Base-by-base conservation (phyloP, 148 eudicot species). In the Diospyros kaki region DNA sequence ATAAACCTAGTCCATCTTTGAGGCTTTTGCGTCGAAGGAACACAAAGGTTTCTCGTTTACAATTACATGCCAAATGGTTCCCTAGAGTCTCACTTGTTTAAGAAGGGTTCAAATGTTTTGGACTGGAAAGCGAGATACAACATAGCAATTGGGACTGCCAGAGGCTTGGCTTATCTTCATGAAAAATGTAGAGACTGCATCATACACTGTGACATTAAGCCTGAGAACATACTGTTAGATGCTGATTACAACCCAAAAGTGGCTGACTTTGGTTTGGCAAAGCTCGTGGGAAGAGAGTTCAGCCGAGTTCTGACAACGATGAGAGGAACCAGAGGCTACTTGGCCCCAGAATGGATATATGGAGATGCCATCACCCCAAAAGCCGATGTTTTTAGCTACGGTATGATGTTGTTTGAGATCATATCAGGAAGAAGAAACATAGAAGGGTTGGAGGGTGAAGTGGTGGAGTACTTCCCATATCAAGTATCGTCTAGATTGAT, bases 1-100 rank as follows among this genome's bases (percentile, higher is more conserved):
- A 83, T 85, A 4, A 83, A 87, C 69, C 88, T 87, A 51, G 88
- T 87, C 63, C 80, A 85, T 41, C 86, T 87, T 69, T 84, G 85
- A 56, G 90, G 90, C 60, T 87, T 87, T 11, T 87, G 88, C 51
- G 77, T 83, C 1, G 79, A 85, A 28, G 86, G 88, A 44, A 62
- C 53, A 4, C 79, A 71, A 40, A 83, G 63, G 79, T 70, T 87
- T 18, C 64, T 87, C 71, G 90, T 85, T 1, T 87, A 87, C 52
- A 85, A 87, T 50, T 87, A 78, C 72, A 81, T 83, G 83, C 80
- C 77, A 40, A 87, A 87, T 14, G 83, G 90, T 3, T 87, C 90
- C 54, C 44, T 87, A 56, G 84, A 87, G 14, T 55, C 77, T 40
- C 86, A 82, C 72, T 80, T 87, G 6, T 82, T 86, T 1, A 60